Base-by-base conservation (phyloP, 2,329 filamentous ascomycete genomes). In the Clonostachys sp. region DNA sequence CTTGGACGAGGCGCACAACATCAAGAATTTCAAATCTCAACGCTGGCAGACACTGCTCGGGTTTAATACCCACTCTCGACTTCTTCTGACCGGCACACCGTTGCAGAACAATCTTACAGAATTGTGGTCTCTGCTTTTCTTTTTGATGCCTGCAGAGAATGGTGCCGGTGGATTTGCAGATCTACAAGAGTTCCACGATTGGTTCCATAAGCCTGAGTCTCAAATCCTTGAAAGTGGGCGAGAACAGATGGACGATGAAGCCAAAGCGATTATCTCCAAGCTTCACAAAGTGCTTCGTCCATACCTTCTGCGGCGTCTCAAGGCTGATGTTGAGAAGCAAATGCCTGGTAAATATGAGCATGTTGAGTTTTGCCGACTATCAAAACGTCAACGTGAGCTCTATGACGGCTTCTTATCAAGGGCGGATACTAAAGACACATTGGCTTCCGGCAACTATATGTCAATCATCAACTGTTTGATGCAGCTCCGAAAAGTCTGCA, bases 341-440 rank as follows among this genome's bases (percentile, higher is more conserved):
- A 96, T 99, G 89, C 94, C 95, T 0, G 91, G 83, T 51, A 99
- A 99, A 65, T 96, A 96, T 61, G 95, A 99, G 65, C 91, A 96
- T 60, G 91, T 99, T 17, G 89, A 97, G 53, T 91, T 95, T 60
- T 99, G 94, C 65, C 87, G 92, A 41, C 75, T 99, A 5, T 97
- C 92, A 7, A 96, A 97, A 64, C 85, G 94, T 20, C 94, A 99
- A 62, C 84, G 94, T 41, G 94, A 96, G 66, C 73, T 99, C 9
- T 99, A 99, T 60, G 94, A 99, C 67, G 92, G 92, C 2, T 99
- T 97, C 66, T 83, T 99, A 71, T 90, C 89, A 34, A 84, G 91
- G 48, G 86, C 87, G 5, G 90, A 96, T 57, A 97, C 94, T 1
- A 85, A 90, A 53, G 87, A 90, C 50, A 96, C 91, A 1, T 74